A percentile compares a stretch with the other conserved stretches of the same genome.
Evolutionary conservation across 2,329 filamentous ascomycete species (phyloP).

Genomic region (Xenoacremonium recifei): DNA sequence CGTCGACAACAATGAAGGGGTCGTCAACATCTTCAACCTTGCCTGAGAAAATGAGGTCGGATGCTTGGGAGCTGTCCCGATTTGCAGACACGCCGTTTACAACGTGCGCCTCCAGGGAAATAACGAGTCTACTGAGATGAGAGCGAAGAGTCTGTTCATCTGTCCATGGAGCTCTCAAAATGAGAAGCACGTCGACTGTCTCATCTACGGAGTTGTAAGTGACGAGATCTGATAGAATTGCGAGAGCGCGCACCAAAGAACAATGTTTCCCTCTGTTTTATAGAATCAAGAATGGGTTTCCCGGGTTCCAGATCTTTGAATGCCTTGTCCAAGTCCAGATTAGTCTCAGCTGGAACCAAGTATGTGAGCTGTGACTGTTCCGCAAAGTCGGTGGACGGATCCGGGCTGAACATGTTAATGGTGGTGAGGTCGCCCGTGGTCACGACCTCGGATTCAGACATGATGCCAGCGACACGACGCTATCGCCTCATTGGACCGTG

Average conservation of each 20-base stretch:
- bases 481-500: slow-evolving; percentile 9
- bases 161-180: slow-evolving; percentile 63
- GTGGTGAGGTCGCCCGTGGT: slow-evolving; percentile 15
- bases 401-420: slow-evolving; percentile 21
- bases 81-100: slow-evolving; percentile 54
- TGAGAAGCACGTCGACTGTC: slow-evolving; percentile 65
- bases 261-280: slow-evolving; percentile 62
- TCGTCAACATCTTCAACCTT: slow-evolving; percentile 48
- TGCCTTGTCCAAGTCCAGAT: slow-evolving; percentile 52
- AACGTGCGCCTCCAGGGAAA: slow-evolving; percentile 67
- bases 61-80: slow-evolving; percentile 45
- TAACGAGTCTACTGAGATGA: slow-evolving; percentile 60
- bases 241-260: slow-evolving; percentile 65
- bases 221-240: slow-evolving; percentile 41
- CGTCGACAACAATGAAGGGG: slow-evolving; percentile 50
- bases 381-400: slow-evolving; percentile 41
- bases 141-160: slow-evolving; percentile 56
- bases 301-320: slow-evolving; percentile 44
- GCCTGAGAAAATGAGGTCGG: slow-evolving; percentile 61
- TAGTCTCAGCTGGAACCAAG: slow-evolving; percentile 56
- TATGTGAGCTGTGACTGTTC: slow-evolving; percentile 60
- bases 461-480: slow-evolving; percentile 2
- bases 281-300: slow-evolving; percentile 51
- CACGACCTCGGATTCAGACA: slow-evolving; percentile 18
- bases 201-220: slow-evolving; percentile 59